These are phyloP conservation scores for Chytriomyces hyalinus DNA, from an alignment of 192 early-diverging fungal species.

Conservation along the genomic window DNA sequence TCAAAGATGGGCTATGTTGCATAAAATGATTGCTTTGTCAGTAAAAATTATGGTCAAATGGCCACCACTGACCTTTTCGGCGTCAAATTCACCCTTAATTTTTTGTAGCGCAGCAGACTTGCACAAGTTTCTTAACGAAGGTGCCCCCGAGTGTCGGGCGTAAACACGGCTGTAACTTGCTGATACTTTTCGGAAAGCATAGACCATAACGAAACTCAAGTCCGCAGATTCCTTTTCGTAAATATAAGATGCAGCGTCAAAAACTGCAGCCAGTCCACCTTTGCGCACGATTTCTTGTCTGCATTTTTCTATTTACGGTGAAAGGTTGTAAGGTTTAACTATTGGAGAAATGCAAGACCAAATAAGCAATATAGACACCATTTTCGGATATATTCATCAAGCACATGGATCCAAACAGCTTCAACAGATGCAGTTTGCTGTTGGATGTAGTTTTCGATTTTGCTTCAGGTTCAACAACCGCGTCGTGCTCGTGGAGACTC, in stretches of 20 bases:
- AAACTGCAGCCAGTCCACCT: slow-evolving; percentile 39
- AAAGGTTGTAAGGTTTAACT: not conserved
- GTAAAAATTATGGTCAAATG: not conserved
- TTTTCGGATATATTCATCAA: slow-evolving; percentile 48
- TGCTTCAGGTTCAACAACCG: not conserved
- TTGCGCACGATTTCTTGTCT: slow-evolving; percentile 29
- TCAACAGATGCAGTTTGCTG: slow-evolving; percentile 37
- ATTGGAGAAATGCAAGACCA: not conserved
- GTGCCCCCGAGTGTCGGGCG: not conserved
- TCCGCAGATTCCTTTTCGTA: slow-evolving; percentile 4
- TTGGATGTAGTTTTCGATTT: slow-evolving; percentile 14
- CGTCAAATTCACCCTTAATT: slow-evolving; percentile 1
- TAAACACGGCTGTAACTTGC: not conserved
- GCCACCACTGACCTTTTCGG: not conserved
- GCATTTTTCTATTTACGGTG: slow-evolving; percentile 34
- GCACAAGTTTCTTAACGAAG: slow-evolving; percentile 2
- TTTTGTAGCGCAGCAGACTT: slow-evolving; percentile 7
- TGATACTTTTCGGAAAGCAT: slow-evolving; percentile 26
- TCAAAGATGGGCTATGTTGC: slow-evolving; percentile 11
- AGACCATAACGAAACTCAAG: slow-evolving; percentile 27
- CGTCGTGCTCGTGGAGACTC: slow-evolving; percentile 9
- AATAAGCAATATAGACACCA: slow-evolving; percentile 22
- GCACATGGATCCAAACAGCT: slow-evolving; percentile 49
- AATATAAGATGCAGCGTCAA: slow-evolving; percentile 32
- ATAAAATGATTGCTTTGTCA: not conserved